Conservation (phyloP, 2,329 filamentous ascomycete species). For the Grosmannia penicillata region DNA sequence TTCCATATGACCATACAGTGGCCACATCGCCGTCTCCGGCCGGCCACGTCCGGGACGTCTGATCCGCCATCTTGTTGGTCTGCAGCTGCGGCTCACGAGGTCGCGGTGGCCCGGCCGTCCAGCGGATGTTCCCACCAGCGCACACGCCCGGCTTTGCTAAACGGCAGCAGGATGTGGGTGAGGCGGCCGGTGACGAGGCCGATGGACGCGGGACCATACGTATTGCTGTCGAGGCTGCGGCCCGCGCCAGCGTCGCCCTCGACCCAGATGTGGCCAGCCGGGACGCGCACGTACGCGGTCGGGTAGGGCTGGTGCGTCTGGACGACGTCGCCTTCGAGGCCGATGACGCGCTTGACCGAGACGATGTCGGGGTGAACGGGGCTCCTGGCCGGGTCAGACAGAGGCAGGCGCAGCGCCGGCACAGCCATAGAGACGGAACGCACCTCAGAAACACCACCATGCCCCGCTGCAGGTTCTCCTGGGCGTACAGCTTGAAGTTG, state of each 20-base stretch:
- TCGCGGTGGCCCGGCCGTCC: conserved; percentile 5
- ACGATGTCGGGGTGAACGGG: conserved; percentile 55
- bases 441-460: conserved; percentile 63
- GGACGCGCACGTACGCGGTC: conserved; percentile 45
- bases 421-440: conserved; percentile 8
- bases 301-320: conserved; percentile 48
- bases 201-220: conserved; percentile 71
- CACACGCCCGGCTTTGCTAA: conserved; percentile 40
- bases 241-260: conserved; percentile 71
- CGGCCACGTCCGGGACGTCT: no score
- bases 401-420: neutral
- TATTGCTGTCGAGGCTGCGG: conserved; percentile 70
- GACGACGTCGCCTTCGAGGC: conserved; percentile 64
- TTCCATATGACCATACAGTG: no score
- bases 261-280: conserved; percentile 81
- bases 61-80: neutral
- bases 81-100: neutral
- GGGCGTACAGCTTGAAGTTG: conserved; percentile 43
- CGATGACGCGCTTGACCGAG: conserved; percentile 73
- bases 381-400: conserved; percentile 31
- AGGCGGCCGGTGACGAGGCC: conserved; percentile 63
- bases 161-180: conserved; percentile 57
- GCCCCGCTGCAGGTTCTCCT: conserved; percentile 46
- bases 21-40: no score
- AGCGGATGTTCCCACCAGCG: conserved; percentile 37